Evolutionary conservation across 306 rosid species (phyloP), one percentile per base, ranked within the genome.

Genomic region (Quercus aquifolioides): DNA sequence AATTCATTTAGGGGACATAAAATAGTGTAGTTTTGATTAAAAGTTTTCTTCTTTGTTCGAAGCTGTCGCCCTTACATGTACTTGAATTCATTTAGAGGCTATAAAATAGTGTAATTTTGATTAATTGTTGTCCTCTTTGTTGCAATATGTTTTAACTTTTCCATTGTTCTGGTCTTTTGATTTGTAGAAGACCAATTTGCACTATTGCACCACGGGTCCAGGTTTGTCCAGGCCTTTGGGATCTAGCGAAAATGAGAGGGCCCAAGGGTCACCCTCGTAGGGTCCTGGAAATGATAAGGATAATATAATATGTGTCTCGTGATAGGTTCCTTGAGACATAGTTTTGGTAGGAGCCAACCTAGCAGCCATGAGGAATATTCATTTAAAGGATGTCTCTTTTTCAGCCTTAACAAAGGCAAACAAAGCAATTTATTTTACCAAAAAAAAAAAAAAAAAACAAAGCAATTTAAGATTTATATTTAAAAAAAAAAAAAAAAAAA

Each of bases 371-470:
- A 51, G 73, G 87, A 88, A 86, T 82, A 84, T 89, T 78, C 80
- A 80, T 80, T 15, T 49, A 69, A 67, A 69, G 78, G 74, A 64
- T 79, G 65, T 78, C 38, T 31, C 78, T 86, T 81, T 49, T 89
- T 84, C 95, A 87, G 90, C 94, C 90, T 89, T 85, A 84, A 71
- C 73, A 80, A 86, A 78, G 79, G 18, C 59, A 69, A 81, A 79
- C 62, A 54, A 59, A 55, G 69, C 75, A 74, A 41, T 41, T 41
- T 7, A 38, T 38, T 38, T 1, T n/a, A n/a, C n/a, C n/a, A 6
- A 38, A 35, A 35, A 5, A 1, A 5, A 5, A 35, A 33, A 1
- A 35, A 6, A 52, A 58, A 31, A 31, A 3, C 62, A 54, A 59
- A 55, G 69, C 75, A 74, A 41, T 41, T 41, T 38, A 38, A 38